These are phyloP conservation scores for Penicillium brevicompactum DNA, from an alignment of 2,329 filamentous ascomycete genomes.

Conservation along the genomic window DNA sequence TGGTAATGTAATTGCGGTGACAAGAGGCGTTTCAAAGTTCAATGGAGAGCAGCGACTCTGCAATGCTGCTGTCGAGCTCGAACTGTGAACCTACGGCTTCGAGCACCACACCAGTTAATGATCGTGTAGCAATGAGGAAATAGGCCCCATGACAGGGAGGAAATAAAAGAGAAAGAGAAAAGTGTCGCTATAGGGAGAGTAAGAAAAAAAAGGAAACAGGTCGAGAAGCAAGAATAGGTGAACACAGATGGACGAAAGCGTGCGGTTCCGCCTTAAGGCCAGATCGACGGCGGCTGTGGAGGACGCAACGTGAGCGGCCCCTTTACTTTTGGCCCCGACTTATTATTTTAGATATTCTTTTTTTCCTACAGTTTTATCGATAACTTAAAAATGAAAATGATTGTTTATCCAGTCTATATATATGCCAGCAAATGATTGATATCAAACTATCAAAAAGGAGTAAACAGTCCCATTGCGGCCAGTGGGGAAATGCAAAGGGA, in stretches of 20 bases:
- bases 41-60: constrained; percentile 12
- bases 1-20: not conserved
- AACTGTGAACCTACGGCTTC: constrained; percentile 22
- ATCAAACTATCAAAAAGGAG: not conserved
- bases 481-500: not conserved
- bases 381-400: not conserved
- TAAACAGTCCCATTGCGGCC: constrained; percentile 5
- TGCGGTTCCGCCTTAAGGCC: constrained; percentile 34
- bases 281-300: constrained; percentile 34
- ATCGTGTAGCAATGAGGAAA: constrained; percentile 37
- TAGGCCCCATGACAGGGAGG: constrained; percentile 39
- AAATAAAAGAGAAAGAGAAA: constrained; percentile 22
- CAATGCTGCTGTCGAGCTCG: constrained; percentile 11
- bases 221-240: constrained; percentile 26
- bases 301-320: constrained; percentile 21
- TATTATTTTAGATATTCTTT: not conserved
- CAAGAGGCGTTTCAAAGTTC: not conserved
- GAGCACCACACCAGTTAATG: constrained; percentile 32
- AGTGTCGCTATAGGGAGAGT: constrained; percentile 18
- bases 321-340: constrained; percentile 16
- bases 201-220: constrained; percentile 21
- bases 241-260: constrained; percentile 34
- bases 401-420: too few relatives aligned
- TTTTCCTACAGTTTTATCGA: not conserved
- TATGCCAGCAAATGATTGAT: too few relatives aligned